phyloP scores from a whole-genome alignment of 257 asterid species.

The Przewalskia tangutica region DNA sequence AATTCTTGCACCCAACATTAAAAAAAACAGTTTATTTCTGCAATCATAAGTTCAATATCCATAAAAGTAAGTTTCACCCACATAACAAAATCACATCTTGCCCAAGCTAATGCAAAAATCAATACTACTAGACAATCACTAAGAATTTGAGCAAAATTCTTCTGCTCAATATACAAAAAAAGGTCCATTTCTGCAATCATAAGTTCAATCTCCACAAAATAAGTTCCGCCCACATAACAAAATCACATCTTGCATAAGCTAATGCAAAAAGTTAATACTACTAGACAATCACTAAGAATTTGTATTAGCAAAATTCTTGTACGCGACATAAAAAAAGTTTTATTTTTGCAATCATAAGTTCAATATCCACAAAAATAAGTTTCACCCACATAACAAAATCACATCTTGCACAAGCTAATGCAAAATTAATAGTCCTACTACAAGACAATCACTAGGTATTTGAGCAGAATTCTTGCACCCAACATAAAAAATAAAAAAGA shows the following conservation, averaged over 20 bases:
- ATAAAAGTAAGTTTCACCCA: too few species aligned
- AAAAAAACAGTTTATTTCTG: too few species aligned
- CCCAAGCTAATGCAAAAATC: too few species aligned
- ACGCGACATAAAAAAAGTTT: slow-evolving; percentile 27
- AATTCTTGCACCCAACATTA: too few species aligned
- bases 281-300: not conserved
- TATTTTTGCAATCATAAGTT: slow-evolving; percentile 25
- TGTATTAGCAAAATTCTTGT: slow-evolving; percentile 19
- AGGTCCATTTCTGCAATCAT: not conserved
- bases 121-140: too few species aligned
- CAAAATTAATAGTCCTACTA: not conserved
- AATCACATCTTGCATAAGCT: not conserved
- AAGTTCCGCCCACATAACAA: not conserved
- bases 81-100: too few species aligned
- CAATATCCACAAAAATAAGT: slow-evolving; percentile 1
- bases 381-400: slow-evolving; percentile 2
- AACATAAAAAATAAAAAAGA: slow-evolving; percentile 11
- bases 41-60: too few species aligned
- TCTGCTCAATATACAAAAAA: too few species aligned
- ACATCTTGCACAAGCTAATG: not conserved
- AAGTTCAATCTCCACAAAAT: not conserved
- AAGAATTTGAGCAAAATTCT: too few species aligned
- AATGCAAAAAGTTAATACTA: not conserved
- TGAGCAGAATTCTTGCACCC: slow-evolving; percentile 34
- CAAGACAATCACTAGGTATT: not conserved